Evolutionary conservation across 257 asterid species (phyloP).

Genomic region (Ilex aquifolium): DNA sequence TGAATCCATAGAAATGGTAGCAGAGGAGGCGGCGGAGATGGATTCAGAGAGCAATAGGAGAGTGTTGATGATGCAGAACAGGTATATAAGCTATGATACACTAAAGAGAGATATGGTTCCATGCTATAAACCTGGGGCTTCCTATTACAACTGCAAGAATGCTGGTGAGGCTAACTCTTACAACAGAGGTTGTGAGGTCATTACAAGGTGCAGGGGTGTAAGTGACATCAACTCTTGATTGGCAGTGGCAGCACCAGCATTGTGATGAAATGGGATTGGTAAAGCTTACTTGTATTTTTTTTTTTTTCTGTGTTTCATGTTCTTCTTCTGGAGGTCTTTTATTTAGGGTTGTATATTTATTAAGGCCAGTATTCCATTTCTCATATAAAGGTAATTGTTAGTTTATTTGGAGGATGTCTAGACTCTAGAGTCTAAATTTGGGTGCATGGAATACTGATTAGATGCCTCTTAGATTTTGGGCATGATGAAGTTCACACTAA

Average conservation of each 20-base stretch:
- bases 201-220: constrained; percentile 76
- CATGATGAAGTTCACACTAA: no score
- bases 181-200: constrained; percentile 73
- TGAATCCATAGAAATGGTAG: constrained; percentile 33
- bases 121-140: constrained; percentile 75
- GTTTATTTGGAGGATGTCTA: no score
- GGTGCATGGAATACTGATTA: no score
- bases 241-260: background rate
- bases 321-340: background rate
- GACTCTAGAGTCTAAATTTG: no score
- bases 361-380: no score
- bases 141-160: constrained; percentile 58
- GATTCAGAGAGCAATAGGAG: constrained; percentile 59
- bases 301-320: background rate
- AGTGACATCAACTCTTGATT: constrained; percentile 10
- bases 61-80: constrained; percentile 44
- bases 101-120: constrained; percentile 75
- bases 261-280: constrained; percentile 9
- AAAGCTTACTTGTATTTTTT: constrained; percentile 5
- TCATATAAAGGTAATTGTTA: no score
- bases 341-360: background rate
- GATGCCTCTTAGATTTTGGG: no score
- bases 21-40: constrained; percentile 34
- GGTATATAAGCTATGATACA: constrained; percentile 66
- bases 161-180: constrained; percentile 59